These are phyloP conservation scores for Pseudogymnoascus verrucosus DNA, from an alignment of 2,329 filamentous ascomycete species.

Conservation along the genomic window DNA sequence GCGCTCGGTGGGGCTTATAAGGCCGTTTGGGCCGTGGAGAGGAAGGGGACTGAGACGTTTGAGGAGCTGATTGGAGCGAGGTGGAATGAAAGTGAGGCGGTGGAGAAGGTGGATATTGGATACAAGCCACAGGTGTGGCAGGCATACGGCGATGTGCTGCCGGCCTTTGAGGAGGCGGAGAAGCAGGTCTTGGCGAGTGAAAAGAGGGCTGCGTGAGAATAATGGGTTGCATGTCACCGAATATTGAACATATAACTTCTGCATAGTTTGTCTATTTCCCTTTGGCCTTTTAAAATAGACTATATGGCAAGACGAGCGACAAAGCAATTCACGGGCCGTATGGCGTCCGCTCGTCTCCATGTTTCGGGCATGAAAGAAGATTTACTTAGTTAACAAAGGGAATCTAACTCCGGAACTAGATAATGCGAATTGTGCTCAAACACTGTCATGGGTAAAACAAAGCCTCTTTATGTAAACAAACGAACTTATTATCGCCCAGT, in stretches of 20 bases:
- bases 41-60: constrained; percentile 62
- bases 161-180: constrained; percentile 73
- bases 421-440: background rate
- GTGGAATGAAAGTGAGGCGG: constrained; percentile 79
- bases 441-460: background rate
- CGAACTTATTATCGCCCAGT: background rate
- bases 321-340: background rate
- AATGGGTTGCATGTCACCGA: background rate
- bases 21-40: constrained; percentile 83
- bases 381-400: background rate
- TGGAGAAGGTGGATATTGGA: constrained; percentile 74
- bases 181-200: constrained; percentile 46
- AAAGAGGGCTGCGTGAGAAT: constrained; percentile 13
- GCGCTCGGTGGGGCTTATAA: constrained; percentile 93
- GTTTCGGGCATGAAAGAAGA: background rate
- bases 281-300: background rate
- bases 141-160: constrained; percentile 67
- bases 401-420: background rate
- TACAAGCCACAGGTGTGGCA: constrained; percentile 70
- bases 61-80: constrained; percentile 76
- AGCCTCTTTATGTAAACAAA: constrained; percentile 1
- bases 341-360: background rate
- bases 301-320: background rate
- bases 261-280: background rate
- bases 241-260: background rate